These are phyloP conservation scores for Metarhizium guizhouense DNA, from an alignment of 2,329 filamentous ascomycete genomes.

Conservation along the genomic window DNA sequence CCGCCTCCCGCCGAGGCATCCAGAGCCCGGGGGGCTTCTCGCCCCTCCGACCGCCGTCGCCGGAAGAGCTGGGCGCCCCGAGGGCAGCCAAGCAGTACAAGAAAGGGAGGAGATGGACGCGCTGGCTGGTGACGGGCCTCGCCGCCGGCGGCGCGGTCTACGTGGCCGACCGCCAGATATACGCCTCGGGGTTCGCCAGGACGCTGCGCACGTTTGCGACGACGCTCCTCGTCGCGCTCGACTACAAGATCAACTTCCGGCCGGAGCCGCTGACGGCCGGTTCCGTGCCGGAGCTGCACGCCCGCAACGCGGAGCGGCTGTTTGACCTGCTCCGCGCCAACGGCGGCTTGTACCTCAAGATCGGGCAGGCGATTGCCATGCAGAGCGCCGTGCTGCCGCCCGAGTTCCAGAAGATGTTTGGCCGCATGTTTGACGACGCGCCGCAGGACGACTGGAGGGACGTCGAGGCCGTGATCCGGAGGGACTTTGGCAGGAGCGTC, in stretches of 20 bases:
- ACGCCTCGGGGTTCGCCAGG: slow-evolving; percentile 70
- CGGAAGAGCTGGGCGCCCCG: slow-evolving; percentile 67
- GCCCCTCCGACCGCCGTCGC: slow-evolving; percentile 67
- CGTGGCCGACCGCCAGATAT: slow-evolving; percentile 61
- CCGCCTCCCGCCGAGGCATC: slow-evolving; percentile 13
- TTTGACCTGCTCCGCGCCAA: slow-evolving; percentile 76
- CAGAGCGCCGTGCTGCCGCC: slow-evolving; percentile 89
- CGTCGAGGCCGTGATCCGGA: slow-evolving; percentile 72
- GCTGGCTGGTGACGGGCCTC: slow-evolving; percentile 57
- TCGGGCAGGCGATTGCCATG: slow-evolving; percentile 97
- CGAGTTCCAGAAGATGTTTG: slow-evolving; percentile 94
- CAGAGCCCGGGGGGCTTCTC: slow-evolving; percentile 41
- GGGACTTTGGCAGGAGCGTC: slow-evolving; percentile 79
- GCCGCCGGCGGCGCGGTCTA: slow-evolving; percentile 54
- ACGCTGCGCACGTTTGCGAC: slow-evolving; percentile 73
- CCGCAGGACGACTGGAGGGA: slow-evolving; percentile 86
- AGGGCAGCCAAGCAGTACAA: slow-evolving; percentile 61
- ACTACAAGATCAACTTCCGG: slow-evolving; percentile 96
- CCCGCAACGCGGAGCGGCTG: slow-evolving; percentile 72
- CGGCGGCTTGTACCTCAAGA: slow-evolving; percentile 92
- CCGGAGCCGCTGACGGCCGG: slow-evolving; percentile 65
- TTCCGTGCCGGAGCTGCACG: slow-evolving; percentile 69
- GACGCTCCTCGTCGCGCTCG: slow-evolving; percentile 71
- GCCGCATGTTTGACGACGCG: slow-evolving; percentile 94
- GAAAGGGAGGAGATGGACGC: slow-evolving; percentile 65